Evolutionary conservation across 768 basidiomycete genomes (phyloP), one percentile per base, ranked within the genome.

Genomic region (Paxillus involutus): DNA sequence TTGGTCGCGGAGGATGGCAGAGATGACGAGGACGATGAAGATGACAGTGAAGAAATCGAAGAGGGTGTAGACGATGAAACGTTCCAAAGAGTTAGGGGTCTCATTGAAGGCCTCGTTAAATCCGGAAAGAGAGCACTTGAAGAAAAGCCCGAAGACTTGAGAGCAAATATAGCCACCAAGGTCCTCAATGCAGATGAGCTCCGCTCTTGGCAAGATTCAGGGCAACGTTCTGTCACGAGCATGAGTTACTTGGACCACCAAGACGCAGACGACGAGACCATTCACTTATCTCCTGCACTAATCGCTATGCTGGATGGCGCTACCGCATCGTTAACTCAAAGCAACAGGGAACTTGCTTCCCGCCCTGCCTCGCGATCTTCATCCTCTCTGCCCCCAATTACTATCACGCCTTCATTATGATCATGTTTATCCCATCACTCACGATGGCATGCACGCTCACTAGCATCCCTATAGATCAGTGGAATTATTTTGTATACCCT

Each of bases 181-280:
- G 91, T 92, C 8, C 74, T 93, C 16, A 84, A 78, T 51, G 82
- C 85, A 42, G 85, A 88, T 57, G 90, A 92, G 63, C 77, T 89
- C 46, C 79, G 81, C 43, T 74, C 76, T 13, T 88, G 86, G 83
- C 76, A 74, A 55, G 75, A 70, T 58, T 71, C 70, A 11, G 69
- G 67, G 35, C 67, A 65, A 47, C 61, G 53, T 33, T 41, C 26
- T 42, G 57, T 51, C 47, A 48, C 32, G 16, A 45, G 55, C 43
- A 49, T 53, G 47, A 45, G 56, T 49, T 49, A 59, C 40, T 47
- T 46, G 40, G 49, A 63, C 35, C 55, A 60, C 24, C 67, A 61
- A 19, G 58, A 65, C 36, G 26, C 26, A 26, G 26, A 26, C 26
- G 71, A 69, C 42, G 68, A 67, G 51, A 65, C 69, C 40, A 68